Percentiles rank a stretch among this genome's conserved stretches.
Evolutionary conservation across 2,329 filamentous ascomycete species (phyloP).

Genomic region (Elsinoe arachidis): DNA sequence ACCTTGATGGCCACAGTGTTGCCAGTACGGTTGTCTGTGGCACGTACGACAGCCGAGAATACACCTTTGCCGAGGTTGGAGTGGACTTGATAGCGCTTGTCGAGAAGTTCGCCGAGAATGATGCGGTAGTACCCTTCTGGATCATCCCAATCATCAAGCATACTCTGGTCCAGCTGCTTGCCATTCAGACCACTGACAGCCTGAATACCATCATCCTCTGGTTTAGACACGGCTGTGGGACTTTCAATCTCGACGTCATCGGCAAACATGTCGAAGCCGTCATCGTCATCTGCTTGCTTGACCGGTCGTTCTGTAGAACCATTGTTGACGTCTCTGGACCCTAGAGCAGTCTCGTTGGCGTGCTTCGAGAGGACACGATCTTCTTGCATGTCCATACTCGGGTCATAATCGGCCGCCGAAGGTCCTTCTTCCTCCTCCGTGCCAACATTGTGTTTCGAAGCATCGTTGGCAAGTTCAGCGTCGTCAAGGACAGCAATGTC

Average conservation of each 20-base stretch:
- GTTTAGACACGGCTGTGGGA: constrained; percentile 40
- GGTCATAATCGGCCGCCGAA: constrained; percentile 90
- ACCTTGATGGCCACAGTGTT: constrained; percentile 86
- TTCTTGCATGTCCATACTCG: constrained; percentile 78
- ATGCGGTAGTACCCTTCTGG: constrained; percentile 95
- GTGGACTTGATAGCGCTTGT: constrained; percentile 82
- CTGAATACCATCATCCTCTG: constrained; percentile 30
- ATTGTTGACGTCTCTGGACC: not conserved
- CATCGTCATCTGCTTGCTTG: constrained; percentile 20
- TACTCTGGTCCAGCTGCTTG: constrained; percentile 58
- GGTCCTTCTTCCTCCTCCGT: constrained; percentile 58
- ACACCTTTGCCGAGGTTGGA: constrained; percentile 85
- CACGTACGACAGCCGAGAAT: constrained; percentile 92
- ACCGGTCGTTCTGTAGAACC: constrained; percentile 7
- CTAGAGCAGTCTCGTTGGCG: not conserved
- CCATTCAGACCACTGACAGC: constrained; percentile 41
- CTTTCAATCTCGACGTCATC: constrained; percentile 67
- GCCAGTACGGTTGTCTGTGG: constrained; percentile 61
- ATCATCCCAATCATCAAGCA: constrained; percentile 89
- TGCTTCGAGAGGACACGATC: constrained; percentile 47
- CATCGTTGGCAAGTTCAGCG: constrained; percentile 30
- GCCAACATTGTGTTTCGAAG: constrained; percentile 22
- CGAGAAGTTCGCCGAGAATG: constrained; percentile 80
- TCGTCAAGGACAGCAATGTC: constrained; percentile 35
- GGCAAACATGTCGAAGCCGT: constrained; percentile 55